Evolutionary conservation across 208 protist genomes (phyloP), one percentile per base, ranked within the genome.

Genomic region (Wallacemonas sp.): DNA sequence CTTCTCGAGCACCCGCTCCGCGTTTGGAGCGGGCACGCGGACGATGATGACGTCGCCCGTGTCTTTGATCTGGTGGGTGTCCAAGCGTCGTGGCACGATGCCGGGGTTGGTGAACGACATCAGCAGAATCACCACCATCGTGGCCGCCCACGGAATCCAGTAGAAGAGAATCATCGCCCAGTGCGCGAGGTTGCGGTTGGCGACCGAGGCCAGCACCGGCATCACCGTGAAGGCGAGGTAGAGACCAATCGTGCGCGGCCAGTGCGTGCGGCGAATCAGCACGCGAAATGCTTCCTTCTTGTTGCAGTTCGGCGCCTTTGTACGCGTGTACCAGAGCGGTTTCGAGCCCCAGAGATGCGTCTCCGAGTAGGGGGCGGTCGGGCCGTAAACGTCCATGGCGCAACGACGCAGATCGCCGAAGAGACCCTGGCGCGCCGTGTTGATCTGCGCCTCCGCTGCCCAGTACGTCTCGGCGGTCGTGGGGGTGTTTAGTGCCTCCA

Each of bases 81-180:
- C 65, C 10, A 67, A 61, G 25, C 70, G 70, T 3, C 54, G 44
- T 0, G 74, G 77, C n/a, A 84, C 74, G 50, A 87, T 77, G 57
- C 82, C 82, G n/a, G 82, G 77, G 50, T 87, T 62, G 29, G 67
- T 74, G 39, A 82, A 70, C 29, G 76, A 63, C 65, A 68, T 76
- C 23, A 77, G 36, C 29, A 79, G 54, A n/a, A 79, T 54, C 12
- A 81, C 59, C 18, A 84, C 18, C 18, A 55, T 57, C 1, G 65
- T 64, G 20, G 72, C 42, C 25, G 69, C 33, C 23, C 67, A 72
- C 12, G 81, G 28, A 2, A 49, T 16, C 82, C 77, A 87, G 22
- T 66, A 46, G 20, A 38, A 41, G 12, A 76, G 57, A 23, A 81
- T 57, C 55, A 64, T 57, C 31, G 41, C 69, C 75, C 75, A 81